Evolutionary conservation across 192 early-diverging fungal genomes (phyloP).

Genomic region (Funneliformis geosporum): DNA sequence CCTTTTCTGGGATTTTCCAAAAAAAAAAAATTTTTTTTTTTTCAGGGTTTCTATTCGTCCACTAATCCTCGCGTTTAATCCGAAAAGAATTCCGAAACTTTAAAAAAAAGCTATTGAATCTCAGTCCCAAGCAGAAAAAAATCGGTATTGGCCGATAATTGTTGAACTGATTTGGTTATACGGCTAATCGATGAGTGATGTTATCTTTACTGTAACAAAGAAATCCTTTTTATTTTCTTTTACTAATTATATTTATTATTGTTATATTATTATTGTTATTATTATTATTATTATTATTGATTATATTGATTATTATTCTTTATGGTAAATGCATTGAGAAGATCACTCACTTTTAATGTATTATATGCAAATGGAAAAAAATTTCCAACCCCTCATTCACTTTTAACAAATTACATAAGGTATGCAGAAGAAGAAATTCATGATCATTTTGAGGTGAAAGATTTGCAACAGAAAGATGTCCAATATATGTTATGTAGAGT

Average conservation of each 20-base stretch:
- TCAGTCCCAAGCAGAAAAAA: not conserved
- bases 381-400: not conserved
- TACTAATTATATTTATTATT: too few species aligned
- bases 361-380: not conserved
- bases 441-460: not conserved
- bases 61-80: not conserved
- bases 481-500: not conserved
- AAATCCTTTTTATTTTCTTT: too few species aligned
- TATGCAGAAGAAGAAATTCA: too few species aligned
- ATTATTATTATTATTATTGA: not conserved
- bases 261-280: too few species aligned
- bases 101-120: not conserved
- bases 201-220: too few species aligned
- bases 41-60: not conserved
- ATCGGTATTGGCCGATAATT: not conserved
- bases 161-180: conserved; percentile 10
- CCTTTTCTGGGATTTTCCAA: not conserved
- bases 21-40: not conserved
- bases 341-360: not conserved
- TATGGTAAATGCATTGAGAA: not conserved
- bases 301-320: not conserved
- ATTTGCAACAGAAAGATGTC: not conserved
- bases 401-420: not conserved
- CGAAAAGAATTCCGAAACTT: not conserved
- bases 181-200: not conserved